Base-by-base conservation (phyloP, 495 filamentous ascomycete genomes). In the Penicillium chermesinum region DNA sequence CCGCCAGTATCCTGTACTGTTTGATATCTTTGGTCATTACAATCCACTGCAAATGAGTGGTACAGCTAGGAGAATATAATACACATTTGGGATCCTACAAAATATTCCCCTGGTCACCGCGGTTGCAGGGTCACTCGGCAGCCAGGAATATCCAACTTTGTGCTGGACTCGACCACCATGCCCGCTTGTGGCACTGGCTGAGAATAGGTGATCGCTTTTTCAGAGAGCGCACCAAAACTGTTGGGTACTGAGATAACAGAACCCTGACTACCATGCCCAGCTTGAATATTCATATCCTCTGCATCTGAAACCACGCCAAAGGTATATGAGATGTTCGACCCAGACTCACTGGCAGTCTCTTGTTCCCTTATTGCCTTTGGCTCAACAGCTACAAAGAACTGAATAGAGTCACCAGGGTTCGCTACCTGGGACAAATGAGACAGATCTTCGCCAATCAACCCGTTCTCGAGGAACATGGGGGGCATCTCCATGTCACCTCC, bases 161-260 rank as follows among this genome's bases (percentile, higher is more conserved):
- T 72, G 41, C 50, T 53, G 35, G 58, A 64, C 20, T 58, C 50
- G 6, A 46, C 39, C 19, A 14, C 35, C 16, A 38, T 47, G 42
- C 36, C 52, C 8, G 27, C 40, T 36, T 47, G 43, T 30, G 38
- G 10, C 32, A 62, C 19, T 13, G 64, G 64, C 44, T 67, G 67
- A 15, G 61, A 53, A 48, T 71, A 74, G 12, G 65, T 70, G 41
- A 80, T 72, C 15, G 69, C 72, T 47, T 74, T 71, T 41, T 76
- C 75, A 7, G 74, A 77, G 32, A 77, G 48, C 35, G 73, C 73
- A 2, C 76, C 75, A 51, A 80, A 79, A 15, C 61, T 57, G 42
- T 64, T 61, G 21, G 61, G 58, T 4, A 67, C 25, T 15, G 58
- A 48, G 3, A 49, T 34, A 21, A 75, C 30, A 25, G 56, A 50